Base-by-base conservation (phyloP, 2,329 filamentous ascomycete genomes). In the Fusarium sublunatum region DNA sequence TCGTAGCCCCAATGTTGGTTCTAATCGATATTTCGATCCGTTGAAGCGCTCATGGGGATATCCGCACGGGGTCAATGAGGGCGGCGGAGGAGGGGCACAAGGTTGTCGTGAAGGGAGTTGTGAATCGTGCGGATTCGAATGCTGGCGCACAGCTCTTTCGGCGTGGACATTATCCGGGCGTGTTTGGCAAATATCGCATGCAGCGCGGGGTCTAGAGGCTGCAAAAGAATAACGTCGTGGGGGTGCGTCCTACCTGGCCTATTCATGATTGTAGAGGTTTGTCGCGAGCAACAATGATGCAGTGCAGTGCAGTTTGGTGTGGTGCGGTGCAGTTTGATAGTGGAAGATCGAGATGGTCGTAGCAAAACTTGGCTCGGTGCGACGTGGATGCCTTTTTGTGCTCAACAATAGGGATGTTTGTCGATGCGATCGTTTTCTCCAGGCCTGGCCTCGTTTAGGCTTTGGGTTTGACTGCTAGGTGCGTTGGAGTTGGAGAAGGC, bases 231-330 rank as follows among this genome's bases (percentile, higher is more conserved):
- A 62, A 68, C 46, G 65, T 65, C 63, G 55, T 67, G 64, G 69
- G 57, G 72, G 67, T 61, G 68, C 57, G 72, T 72, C 79, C 75
- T 86, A 86, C 84, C 84, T 86, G 82, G 81, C 80, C 84, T 81
- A 76, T 86, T 86, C 84, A 86, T 86, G 73, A 75, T 80, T 76
- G 72, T 62, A 66, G 61, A 54, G 54, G 53, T 60, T 60, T 70
- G 60, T 72, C 67, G 69, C 69, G 62, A 64, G 61, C 45, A 48
- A 61, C 58, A 44, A 56, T 53, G 45, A 39, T 47, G 41, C 47
- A 38, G 43, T 41, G 46, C 38, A 53, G 32, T 43, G 19, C 25
- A 25, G 40, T 57, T 35, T 42, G 47, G 46, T 44, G 56, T 40
- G 40, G 48, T 53, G 24, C 48, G 36, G 19, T 19, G 19, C 19